Percentiles rank a stretch among this genome's conserved stretches.
phyloP scores from a whole-genome alignment of 345 rosid genomes.

The Cardamine resedifolia region DNA sequence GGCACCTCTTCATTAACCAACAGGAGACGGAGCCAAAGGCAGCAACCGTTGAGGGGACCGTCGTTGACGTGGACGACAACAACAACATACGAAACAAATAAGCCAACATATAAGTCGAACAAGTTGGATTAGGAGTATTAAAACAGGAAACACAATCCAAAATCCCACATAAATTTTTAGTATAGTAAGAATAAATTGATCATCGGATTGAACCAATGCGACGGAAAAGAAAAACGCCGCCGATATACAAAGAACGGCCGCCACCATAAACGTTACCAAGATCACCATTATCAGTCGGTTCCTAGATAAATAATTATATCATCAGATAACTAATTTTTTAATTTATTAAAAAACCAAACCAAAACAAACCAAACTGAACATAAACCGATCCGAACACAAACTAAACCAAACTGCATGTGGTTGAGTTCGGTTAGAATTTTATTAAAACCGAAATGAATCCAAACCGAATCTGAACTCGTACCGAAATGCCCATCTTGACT shows the following conservation, averaged over 20 bases:
- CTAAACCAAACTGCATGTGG: no score
- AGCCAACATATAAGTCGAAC: background rate
- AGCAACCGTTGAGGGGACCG: background rate
- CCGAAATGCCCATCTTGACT: no score
- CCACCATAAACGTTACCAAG: constrained; percentile 4
- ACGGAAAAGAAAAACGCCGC: background rate
- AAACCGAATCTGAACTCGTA: no score
- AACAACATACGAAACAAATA: background rate
- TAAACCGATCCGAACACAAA: no score
- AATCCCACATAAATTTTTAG: background rate
- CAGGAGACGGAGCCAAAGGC: background rate
- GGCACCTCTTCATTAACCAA: background rate
- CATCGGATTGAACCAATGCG: background rate
- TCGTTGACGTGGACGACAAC: background rate
- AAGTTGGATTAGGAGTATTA: background rate
- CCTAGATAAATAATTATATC: background rate
- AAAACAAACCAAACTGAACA: no score
- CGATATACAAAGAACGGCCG: constrained; percentile 6
- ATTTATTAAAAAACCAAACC: background rate
- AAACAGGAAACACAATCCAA: background rate
- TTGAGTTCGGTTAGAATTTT: no score
- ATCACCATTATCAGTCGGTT: constrained; percentile 3
- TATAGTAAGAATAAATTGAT: background rate
- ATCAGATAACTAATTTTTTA: background rate
- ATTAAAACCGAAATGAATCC: no score